Evolutionary conservation across 2,329 filamentous ascomycete genomes (phyloP).

Genomic region (Rosellinia necatrix): DNA sequence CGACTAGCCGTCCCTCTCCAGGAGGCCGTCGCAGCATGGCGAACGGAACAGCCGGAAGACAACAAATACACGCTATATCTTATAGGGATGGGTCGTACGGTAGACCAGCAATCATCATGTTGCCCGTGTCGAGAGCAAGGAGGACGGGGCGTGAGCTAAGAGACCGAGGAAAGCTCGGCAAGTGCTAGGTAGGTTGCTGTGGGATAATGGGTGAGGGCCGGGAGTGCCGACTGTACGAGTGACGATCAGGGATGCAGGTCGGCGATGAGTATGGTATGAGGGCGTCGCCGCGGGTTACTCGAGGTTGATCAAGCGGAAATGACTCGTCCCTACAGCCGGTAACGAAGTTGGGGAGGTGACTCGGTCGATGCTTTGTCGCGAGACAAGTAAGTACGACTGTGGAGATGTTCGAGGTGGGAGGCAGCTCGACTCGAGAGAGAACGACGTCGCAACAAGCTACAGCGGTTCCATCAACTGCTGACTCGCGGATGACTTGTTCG

Average conservation of each 20-base stretch:
- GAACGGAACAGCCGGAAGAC: slow-evolving; percentile 36
- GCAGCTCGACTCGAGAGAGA: too few species aligned
- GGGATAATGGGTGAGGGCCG: background rate
- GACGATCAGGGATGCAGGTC: background rate
- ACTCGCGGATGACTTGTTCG: too few species aligned
- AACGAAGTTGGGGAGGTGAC: too few species aligned
- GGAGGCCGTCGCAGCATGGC: slow-evolving; percentile 63
- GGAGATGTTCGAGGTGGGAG: too few species aligned
- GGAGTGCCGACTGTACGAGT: background rate
- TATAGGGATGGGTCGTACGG: slow-evolving; percentile 9
- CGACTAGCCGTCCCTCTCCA: slow-evolving; percentile 55
- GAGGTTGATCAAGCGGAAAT: background rate
- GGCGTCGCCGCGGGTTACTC: background rate
- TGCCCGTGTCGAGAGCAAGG: background rate
- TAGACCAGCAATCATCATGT: slow-evolving; percentile 17
- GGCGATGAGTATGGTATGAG: background rate
- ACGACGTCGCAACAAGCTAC: background rate
- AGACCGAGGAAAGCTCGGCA: background rate
- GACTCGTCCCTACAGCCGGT: too few species aligned
- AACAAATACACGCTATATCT: background rate
- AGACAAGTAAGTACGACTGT: too few species aligned
- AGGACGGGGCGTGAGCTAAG: background rate
- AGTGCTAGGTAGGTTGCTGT: background rate
- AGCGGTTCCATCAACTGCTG: background rate
- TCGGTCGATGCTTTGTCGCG: too few species aligned